Percentiles rank a stretch among this genome's conserved stretches.
Evolutionary conservation across 208 protist species (phyloP).

Genomic region (Trypanosomatidae sp.): DNA sequence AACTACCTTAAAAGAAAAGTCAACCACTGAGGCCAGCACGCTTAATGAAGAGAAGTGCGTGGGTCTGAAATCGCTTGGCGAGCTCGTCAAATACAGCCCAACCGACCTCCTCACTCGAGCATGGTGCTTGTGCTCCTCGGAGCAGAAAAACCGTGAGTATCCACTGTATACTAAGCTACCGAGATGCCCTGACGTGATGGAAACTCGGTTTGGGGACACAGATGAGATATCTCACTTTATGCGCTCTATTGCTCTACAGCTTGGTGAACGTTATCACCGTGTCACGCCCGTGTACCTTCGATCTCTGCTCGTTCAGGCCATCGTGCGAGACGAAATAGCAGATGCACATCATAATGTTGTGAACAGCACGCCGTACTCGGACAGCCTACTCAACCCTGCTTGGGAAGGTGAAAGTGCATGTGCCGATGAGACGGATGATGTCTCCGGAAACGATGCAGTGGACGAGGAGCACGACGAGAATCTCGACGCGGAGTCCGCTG

Average conservation of each 20-base stretch:
- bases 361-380: slow-evolving; percentile 23
- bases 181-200: slow-evolving; percentile 35
- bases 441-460: slow-evolving; percentile 4
- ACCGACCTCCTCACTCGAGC: slow-evolving; percentile 27
- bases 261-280: slow-evolving; percentile 32
- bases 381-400: slow-evolving; percentile 16
- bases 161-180: slow-evolving; percentile 33
- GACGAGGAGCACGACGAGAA: slow-evolving; percentile 12
- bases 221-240: slow-evolving; percentile 39
- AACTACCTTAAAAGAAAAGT: slow-evolving; percentile 9
- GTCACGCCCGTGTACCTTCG: slow-evolving; percentile 30
- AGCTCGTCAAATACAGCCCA: slow-evolving; percentile 36
- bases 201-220: slow-evolving; percentile 32
- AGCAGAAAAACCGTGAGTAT: slow-evolving; percentile 27
- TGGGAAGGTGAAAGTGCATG: slow-evolving; percentile 29
- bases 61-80: slow-evolving; percentile 32
- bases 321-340: slow-evolving; percentile 31
- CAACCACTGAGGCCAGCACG: slow-evolving; percentile 11
- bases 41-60: slow-evolving; percentile 27
- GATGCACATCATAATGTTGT: slow-evolving; percentile 10
- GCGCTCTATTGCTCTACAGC: slow-evolving; percentile 30
- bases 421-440: slow-evolving; percentile 11
- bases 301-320: slow-evolving; percentile 31
- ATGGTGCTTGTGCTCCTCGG: slow-evolving; percentile 26
- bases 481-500: slow-evolving; percentile 21